Conservation (phyloP, 768 basidiomycete genomes). For the Termitomyces sp. region DNA sequence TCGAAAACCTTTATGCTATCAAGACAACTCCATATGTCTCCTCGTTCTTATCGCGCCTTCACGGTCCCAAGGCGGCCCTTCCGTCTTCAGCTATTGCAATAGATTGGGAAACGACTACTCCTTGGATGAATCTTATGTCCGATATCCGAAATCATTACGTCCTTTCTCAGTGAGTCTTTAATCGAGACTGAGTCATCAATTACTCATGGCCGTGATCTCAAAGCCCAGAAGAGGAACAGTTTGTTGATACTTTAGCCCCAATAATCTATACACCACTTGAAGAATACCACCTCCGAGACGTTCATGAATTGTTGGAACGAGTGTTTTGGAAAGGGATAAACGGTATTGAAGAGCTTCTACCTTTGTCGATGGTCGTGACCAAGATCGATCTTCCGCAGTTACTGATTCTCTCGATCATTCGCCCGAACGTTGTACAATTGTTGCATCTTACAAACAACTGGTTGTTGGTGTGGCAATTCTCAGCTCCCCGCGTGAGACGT, state of each 20-base stretch:
- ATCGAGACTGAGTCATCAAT: neutral
- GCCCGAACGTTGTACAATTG: conserved; percentile 70
- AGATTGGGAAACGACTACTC: conserved; percentile 67
- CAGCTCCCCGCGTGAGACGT: conserved; percentile 74
- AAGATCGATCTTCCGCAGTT: conserved; percentile 34
- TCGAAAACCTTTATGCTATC: conserved; percentile 51
- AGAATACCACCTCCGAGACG: conserved; percentile 53
- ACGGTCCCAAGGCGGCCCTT: conserved; percentile 30
- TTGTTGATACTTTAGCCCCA: conserved; percentile 38
- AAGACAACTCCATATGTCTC: conserved; percentile 55
- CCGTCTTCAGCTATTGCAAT: conserved; percentile 42
- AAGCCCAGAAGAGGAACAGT: conserved; percentile 51
- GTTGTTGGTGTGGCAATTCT: conserved; percentile 72
- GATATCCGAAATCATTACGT: conserved; percentile 64
- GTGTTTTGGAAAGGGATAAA: conserved; percentile 78
- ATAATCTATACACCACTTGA: conserved; percentile 62
- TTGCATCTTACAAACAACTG: conserved; percentile 63
- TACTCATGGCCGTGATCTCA: conserved; percentile 3
- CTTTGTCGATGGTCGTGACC: neutral
- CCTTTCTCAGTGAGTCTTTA: conserved; percentile 48
- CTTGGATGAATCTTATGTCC: conserved; percentile 72
- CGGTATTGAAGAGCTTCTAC: conserved; percentile 34
- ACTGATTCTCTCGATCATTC: conserved; percentile 61
- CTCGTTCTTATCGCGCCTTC: conserved; percentile 64
- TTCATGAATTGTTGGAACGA: conserved; percentile 63